Percentiles rank a stretch among this genome's conserved stretches.
Conservation (phyloP, 1,139 yeast genomes). For the Citeromyces siamensis region DNA sequence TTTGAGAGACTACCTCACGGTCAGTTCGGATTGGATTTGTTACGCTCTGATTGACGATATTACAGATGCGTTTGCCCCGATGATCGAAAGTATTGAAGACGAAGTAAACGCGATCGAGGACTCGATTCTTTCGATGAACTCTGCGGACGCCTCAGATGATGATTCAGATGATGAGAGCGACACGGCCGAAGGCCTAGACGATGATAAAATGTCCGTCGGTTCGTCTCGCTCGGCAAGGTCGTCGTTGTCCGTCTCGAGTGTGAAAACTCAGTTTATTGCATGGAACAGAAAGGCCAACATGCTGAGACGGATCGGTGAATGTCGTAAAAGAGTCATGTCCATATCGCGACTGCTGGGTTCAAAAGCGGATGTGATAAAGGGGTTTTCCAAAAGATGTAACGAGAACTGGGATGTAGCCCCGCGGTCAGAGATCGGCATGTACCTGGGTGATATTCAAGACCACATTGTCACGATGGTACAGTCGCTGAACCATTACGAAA, state of each 20-base stretch:
- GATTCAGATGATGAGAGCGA: conserved; percentile 26
- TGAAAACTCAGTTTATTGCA: conserved; percentile 47
- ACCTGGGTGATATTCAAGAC: conserved; percentile 89
- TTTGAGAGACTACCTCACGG: conserved; percentile 77
- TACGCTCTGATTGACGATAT: conserved; percentile 95
- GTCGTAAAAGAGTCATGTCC: conserved; percentile 91
- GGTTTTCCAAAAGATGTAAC: conserved; percentile 82
- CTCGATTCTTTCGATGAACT: conserved; percentile 77
- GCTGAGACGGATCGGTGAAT: conserved; percentile 90
- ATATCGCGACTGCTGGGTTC: conserved; percentile 73
- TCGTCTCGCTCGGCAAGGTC: conserved; percentile 11
- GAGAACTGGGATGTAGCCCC: conserved; percentile 76
- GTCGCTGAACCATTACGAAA: conserved; percentile 86
- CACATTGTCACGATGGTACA: conserved; percentile 94
- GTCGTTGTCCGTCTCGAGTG: conserved; percentile 23
- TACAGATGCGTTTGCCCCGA: conserved; percentile 94
- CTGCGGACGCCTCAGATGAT: conserved; percentile 41
- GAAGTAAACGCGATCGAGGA: conserved; percentile 92
- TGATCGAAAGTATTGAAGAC: conserved; percentile 86
- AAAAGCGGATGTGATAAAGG: conserved; percentile 93
- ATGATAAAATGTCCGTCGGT: conserved; percentile 11
- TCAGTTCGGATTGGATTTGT: conserved; percentile 93
- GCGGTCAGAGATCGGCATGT: conserved; percentile 73
- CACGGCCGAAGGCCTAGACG: conserved; percentile 19
- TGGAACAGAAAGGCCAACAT: conserved; percentile 93